phyloP scores from a whole-genome alignment of 2,329 filamentous ascomycete genomes.

The Fusarium annulatum region DNA sequence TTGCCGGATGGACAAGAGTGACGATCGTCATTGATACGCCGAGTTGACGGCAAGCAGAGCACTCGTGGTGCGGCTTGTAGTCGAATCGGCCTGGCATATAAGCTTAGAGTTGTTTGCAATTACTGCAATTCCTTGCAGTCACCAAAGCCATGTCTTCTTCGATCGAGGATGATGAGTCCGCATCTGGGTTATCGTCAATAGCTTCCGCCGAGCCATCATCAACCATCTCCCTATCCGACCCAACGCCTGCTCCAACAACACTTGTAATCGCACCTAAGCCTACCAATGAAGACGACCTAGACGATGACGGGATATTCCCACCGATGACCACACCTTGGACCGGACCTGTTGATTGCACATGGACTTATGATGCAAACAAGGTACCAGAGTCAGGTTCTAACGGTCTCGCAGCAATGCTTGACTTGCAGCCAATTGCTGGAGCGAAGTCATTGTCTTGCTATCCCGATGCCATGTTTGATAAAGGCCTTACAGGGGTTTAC shows the following conservation, averaged over 20 bases:
- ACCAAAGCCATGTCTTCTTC: slow-evolving; percentile 32
- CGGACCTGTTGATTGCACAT: slow-evolving; percentile 52
- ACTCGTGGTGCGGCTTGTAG: slow-evolving; percentile 33
- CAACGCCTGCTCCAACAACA: slow-evolving; percentile 31
- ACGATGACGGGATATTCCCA: slow-evolving; percentile 44
- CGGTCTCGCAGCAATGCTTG: slow-evolving; percentile 52
- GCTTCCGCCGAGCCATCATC: slow-evolving; percentile 32
- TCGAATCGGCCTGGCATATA: slow-evolving; percentile 25
- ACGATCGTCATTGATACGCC: slow-evolving; percentile 34
- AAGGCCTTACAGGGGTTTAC: slow-evolving; percentile 52
- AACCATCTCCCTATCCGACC: slow-evolving; percentile 20
- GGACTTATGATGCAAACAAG: slow-evolving; percentile 51
- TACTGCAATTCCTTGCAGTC: slow-evolving; percentile 10
- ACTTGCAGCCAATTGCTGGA: slow-evolving; percentile 50
- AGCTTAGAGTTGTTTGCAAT: slow-evolving; percentile 1
- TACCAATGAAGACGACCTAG: slow-evolving; percentile 36
- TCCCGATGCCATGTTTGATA: slow-evolving; percentile 54
- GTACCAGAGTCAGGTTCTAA: slow-evolving; percentile 36
- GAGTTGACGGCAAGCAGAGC: slow-evolving; percentile 38
- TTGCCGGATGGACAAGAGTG: slow-evolving; percentile 40
- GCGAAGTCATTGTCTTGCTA: slow-evolving; percentile 55
- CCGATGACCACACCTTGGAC: slow-evolving; percentile 55
- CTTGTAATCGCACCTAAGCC: slow-evolving; percentile 23
- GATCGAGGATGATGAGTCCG: slow-evolving; percentile 30
- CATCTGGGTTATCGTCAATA: slow-evolving; percentile 16